phyloP scores from a whole-genome alignment of 1,139 yeast genomes.

The Saccharomycopsis hybrid region DNA sequence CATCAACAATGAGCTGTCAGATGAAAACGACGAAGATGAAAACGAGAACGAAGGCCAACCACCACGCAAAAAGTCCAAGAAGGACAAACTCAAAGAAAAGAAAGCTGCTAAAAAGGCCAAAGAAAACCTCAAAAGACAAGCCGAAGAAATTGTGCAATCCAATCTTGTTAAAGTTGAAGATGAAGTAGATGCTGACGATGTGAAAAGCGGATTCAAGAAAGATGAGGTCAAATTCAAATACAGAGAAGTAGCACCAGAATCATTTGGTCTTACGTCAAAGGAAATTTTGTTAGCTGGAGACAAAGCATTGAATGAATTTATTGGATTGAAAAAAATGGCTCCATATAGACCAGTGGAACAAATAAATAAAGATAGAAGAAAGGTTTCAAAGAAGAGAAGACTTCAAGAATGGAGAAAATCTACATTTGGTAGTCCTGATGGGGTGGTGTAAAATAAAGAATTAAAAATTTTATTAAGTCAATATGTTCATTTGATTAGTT shows the following conservation, averaged over 20 bases:
- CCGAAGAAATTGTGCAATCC: constrained; percentile 63
- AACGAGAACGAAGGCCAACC: constrained; percentile 24
- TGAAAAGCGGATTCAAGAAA: constrained; percentile 42
- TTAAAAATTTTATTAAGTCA: not conserved
- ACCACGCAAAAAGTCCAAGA: constrained; percentile 38
- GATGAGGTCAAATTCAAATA: constrained; percentile 60
- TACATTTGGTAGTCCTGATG: constrained; percentile 63
- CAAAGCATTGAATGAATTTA: constrained; percentile 69
- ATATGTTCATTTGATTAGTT: not conserved
- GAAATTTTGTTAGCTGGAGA: constrained; percentile 92
- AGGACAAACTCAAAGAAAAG: constrained; percentile 48
- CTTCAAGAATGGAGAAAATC: constrained; percentile 86
- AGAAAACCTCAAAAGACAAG: constrained; percentile 54
- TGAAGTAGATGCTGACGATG: constrained; percentile 60
- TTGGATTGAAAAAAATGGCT: constrained; percentile 88
- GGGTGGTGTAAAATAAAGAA: constrained; percentile 24
- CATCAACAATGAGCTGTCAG: constrained; percentile 23
- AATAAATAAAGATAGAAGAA: constrained; percentile 72
- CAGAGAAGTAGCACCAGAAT: constrained; percentile 92
- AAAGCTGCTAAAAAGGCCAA: constrained; percentile 58
- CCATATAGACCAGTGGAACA: constrained; percentile 79
- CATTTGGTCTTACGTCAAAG: constrained; percentile 77
- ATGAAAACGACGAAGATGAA: constrained; percentile 23
- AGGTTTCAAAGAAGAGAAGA: constrained; percentile 75
- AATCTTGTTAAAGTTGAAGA: constrained; percentile 44